Conservation (phyloP, 345 rosid genomes). For the Psidium guajava region DNA sequence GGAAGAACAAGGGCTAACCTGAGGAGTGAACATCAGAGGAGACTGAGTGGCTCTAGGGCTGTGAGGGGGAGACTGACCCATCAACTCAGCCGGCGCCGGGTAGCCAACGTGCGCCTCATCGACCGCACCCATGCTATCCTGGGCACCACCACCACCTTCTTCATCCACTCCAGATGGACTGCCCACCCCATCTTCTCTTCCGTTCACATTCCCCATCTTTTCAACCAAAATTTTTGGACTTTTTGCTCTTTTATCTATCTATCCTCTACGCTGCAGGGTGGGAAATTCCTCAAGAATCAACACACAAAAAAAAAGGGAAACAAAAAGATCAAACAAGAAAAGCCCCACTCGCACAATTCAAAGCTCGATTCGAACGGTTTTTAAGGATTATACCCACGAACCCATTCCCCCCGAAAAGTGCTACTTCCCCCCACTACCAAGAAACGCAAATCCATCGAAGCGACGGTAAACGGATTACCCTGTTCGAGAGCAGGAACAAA, state of each 20-base stretch:
- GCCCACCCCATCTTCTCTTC: constrained; percentile 61
- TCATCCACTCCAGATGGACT: constrained; percentile 50
- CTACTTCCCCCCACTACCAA: not conserved
- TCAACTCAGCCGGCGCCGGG: constrained; percentile 31
- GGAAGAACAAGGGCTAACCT: constrained; percentile 25
- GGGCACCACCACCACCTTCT: constrained; percentile 16
- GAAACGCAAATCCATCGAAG: not conserved
- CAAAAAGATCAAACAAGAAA: not conserved
- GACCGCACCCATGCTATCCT: constrained; percentile 31
- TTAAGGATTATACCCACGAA: not conserved
- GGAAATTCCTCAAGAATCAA: not conserved
- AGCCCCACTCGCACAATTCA: constrained; percentile 14
- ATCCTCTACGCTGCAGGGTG: not conserved
- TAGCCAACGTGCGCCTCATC: constrained; percentile 16
- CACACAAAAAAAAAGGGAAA: not conserved
- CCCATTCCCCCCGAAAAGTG: not conserved
- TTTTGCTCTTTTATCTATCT: not conserved
- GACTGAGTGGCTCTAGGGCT: constrained; percentile 75
- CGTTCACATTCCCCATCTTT: constrained; percentile 88
- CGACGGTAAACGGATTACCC: not conserved
- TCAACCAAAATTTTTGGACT: not conserved
- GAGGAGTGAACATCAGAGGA: constrained; percentile 94
- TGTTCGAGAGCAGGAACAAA: not conserved
- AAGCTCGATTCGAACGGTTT: not conserved
- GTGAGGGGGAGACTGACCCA: constrained; percentile 94